Conservation (phyloP, 2,329 filamentous ascomycete genomes). For the Atkinsonella hypoxylon region DNA sequence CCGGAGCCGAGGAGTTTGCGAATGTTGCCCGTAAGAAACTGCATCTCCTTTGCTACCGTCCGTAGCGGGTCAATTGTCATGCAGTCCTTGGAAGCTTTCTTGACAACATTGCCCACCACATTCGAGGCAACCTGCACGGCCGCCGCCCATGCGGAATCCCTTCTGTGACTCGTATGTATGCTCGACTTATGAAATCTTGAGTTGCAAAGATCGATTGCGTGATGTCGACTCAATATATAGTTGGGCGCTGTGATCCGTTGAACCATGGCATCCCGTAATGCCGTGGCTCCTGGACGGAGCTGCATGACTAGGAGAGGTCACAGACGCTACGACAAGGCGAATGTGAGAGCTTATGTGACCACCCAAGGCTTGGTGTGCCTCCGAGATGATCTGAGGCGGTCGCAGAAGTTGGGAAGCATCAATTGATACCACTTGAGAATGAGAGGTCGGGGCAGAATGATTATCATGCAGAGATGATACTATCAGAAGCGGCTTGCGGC, state of each 20-base stretch:
- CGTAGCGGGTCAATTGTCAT: conserved; percentile 79
- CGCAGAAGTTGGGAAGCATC: background rate
- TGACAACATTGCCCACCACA: conserved; percentile 56
- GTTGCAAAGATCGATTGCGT: conserved; percentile 17
- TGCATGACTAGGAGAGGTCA: conserved; percentile 28
- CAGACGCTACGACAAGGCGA: background rate
- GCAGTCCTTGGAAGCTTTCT: conserved; percentile 47
- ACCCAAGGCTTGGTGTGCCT: background rate
- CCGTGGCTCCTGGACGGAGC: conserved; percentile 40
- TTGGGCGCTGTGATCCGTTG: conserved; percentile 17
- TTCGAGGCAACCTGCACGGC: conserved; percentile 60
- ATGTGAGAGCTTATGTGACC: background rate
- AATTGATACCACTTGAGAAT: conserved; percentile 3
- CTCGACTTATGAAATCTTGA: conserved; percentile 18
- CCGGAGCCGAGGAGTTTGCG: conserved; percentile 85
- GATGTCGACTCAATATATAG: conserved; percentile 20
- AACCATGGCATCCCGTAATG: conserved; percentile 30
- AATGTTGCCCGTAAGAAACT: conserved; percentile 89
- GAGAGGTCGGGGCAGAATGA: background rate
- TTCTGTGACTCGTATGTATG: conserved; percentile 32
- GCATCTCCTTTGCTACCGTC: conserved; percentile 91
- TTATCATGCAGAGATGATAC: background rate
- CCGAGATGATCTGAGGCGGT: background rate
- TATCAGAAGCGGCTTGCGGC: background rate
- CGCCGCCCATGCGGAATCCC: conserved; percentile 60